Percentiles rank a stretch among this genome's conserved stretches.
Evolutionary conservation across 176 grass and related monocot species (phyloP).

Genomic region (Pontederia paniculata): DNA sequence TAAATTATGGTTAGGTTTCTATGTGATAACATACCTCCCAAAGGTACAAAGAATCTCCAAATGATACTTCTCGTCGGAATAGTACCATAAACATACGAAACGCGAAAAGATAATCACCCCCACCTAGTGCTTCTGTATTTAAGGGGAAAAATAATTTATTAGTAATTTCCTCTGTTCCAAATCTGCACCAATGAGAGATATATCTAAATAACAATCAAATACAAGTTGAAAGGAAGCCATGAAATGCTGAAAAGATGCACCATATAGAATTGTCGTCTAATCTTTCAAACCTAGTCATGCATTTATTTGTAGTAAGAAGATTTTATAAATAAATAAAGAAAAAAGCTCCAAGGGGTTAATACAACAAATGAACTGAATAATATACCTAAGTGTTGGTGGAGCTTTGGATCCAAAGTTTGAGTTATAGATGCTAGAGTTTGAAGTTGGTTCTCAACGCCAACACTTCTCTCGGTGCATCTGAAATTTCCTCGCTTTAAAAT

Average conservation of each 20-base stretch:
- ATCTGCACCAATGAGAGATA: slow-evolving; percentile 10
- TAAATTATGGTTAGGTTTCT: neutral
- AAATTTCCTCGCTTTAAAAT: slow-evolving; percentile 96
- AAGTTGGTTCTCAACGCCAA: slow-evolving; percentile 87
- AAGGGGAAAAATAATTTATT: slow-evolving; percentile 12
- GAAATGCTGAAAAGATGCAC: no score
- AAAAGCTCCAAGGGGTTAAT: no score
- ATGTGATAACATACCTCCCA: slow-evolving; percentile 63
- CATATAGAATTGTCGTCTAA: no score
- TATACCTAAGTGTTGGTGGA: slow-evolving; percentile 95
- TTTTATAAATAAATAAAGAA: neutral
- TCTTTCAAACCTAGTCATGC: no score
- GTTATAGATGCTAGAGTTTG: slow-evolving; percentile 92
- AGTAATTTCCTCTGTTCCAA: neutral
- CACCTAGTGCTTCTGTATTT: slow-evolving; percentile 75
- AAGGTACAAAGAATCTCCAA: slow-evolving; percentile 91
- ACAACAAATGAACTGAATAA: neutral
- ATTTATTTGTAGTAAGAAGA: no score
- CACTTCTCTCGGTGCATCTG: slow-evolving; percentile 90
- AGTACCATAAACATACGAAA: slow-evolving; percentile 99
- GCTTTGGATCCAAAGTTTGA: slow-evolving; percentile 89
- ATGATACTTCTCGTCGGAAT: slow-evolving; percentile 94
- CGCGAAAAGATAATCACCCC: slow-evolving; percentile 97
- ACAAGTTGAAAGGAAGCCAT: neutral
- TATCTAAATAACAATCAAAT: no score